Evolutionary conservation across 345 rosid genomes (phyloP), one percentile per base, ranked within the genome.

Genomic region (Dipteronia dyeriana): DNA sequence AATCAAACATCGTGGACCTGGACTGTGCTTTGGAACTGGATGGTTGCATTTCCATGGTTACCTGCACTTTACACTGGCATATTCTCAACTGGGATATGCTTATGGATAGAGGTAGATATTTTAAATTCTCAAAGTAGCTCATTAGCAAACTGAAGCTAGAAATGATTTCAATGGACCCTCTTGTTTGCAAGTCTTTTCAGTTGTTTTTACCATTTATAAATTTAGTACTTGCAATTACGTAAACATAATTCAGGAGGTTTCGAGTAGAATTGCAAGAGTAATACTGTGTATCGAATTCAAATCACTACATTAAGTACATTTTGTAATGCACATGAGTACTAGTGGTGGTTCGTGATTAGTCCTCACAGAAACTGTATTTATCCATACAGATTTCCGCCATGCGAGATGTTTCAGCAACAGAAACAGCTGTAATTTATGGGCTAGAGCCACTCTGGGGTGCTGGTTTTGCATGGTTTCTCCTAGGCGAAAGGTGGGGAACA

Each of bases 381-480:
- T 54, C 23, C 25, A 29, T 70, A n/a, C 70, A 82, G 84, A 69
- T 78, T 78, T 81, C 74, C 13, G 84, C 84, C n/a, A 82, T 82
- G 81, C 57, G 68, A 64, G 76, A 78, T 10, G 76, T 82, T 65
- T 82, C 84, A 7, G 81, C 76, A 13, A 82, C 82, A 22, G 81
- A 82, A 75, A 70, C 79, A 47, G 77, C 82, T 54, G 31, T 82
- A 74, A 75, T 82, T 67, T 78, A 78, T 16, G 82, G 84, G 66
- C 49, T 78, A 61, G 84, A 82, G 61, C 82, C 84, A 56, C 64
- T 82, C 7, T 82, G 81, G 77, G 84, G 82, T 47, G 79, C 84
- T 71, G 82, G 79, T 56, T 78, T 82, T 70, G 82, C 84, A n/a
- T 82, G 84, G 82, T 82, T 82, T 63, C 70, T 78, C 38, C 79